Percentiles rank a stretch among this genome's conserved stretches.
phyloP scores from a whole-genome alignment of 2,329 filamentous ascomycete species.

The Thermoascus crustaceus region DNA sequence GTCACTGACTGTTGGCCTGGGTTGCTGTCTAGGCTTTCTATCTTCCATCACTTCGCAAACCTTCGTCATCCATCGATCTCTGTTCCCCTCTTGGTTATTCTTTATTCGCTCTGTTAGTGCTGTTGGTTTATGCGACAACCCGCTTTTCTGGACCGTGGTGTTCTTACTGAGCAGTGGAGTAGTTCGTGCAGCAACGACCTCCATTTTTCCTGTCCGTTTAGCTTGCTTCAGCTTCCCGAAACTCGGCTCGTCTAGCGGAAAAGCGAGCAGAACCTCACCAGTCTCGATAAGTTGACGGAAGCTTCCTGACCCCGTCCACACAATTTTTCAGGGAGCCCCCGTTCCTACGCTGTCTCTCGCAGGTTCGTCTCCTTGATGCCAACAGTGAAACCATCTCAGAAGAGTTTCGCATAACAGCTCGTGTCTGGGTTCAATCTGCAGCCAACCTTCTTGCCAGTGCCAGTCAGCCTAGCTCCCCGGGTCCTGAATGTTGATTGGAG shows the following conservation, averaged over 20 bases:
- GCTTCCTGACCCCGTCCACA: slow-evolving; percentile 11
- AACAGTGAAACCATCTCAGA: no score
- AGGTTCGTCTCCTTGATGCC: no score
- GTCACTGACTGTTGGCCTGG: slow-evolving; percentile 13
- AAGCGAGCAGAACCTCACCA: not conserved
- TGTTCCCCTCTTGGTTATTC: slow-evolving; percentile 8
- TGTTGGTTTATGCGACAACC: slow-evolving; percentile 24
- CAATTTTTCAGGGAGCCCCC: no score
- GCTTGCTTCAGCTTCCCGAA: slow-evolving; percentile 22
- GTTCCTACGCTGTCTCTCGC: no score
- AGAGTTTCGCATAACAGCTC: no score
- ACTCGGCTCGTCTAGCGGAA: slow-evolving; percentile 5
- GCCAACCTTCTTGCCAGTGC: no score
- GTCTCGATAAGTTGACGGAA: not conserved
- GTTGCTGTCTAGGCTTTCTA: slow-evolving; percentile 12
- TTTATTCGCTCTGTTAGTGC: slow-evolving; percentile 22
- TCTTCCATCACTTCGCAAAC: slow-evolving; percentile 9
- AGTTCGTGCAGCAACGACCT: slow-evolving; percentile 27
- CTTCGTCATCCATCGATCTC: slow-evolving; percentile 14
- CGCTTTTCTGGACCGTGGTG: slow-evolving; percentile 10
- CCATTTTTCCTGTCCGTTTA: slow-evolving; percentile 25
- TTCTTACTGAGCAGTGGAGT: slow-evolving; percentile 31
- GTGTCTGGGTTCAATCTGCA: no score
- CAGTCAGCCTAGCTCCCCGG: slow-evolving; percentile 17
- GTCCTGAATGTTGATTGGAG: slow-evolving; percentile 30